phyloP scores from a whole-genome alignment of 2,329 filamentous ascomycete species.

The Ophiosphaerella narmari region DNA sequence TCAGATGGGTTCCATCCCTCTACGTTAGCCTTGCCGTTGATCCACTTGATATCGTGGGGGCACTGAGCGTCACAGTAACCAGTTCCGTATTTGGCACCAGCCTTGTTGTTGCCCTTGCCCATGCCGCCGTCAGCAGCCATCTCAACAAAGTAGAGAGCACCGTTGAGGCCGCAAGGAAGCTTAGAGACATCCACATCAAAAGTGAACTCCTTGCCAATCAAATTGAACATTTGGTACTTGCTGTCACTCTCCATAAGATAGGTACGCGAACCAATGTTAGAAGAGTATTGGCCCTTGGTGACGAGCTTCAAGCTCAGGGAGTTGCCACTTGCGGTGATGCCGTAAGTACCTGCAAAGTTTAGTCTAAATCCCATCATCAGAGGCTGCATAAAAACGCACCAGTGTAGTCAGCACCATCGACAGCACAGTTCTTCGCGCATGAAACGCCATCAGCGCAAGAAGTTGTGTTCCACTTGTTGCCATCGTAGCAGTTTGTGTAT shows the following conservation, averaged over 20 bases:
- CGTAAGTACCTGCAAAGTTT: conserved; percentile 41
- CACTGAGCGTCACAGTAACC: conserved; percentile 52
- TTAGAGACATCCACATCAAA: conserved; percentile 59
- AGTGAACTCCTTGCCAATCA: conserved; percentile 49
- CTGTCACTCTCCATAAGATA: conserved; percentile 49
- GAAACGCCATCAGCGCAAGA: conserved; percentile 46
- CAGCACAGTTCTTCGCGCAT: conserved; percentile 49
- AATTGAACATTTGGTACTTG: conserved; percentile 51
- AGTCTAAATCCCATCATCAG: neutral
- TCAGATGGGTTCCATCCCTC: conserved; percentile 58
- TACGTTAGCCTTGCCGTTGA: conserved; percentile 60
- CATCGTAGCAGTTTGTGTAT: conserved; percentile 56
- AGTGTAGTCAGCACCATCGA: conserved; percentile 51
- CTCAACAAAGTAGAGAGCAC: conserved; percentile 57
- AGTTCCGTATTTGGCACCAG: conserved; percentile 63
- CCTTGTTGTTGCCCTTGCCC: conserved; percentile 56
- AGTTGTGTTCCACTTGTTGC: conserved; percentile 50
- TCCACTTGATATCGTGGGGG: conserved; percentile 58
- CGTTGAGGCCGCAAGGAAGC: conserved; percentile 72
- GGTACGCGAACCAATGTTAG: conserved; percentile 49
- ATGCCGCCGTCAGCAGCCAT: conserved; percentile 64
- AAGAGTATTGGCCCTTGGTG: conserved; percentile 54
- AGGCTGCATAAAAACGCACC: conserved; percentile 16
- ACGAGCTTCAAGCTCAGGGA: conserved; percentile 63
- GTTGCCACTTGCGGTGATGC: conserved; percentile 58